These are phyloP conservation scores for Brasilioporus rufonigricans DNA, from an alignment of 768 basidiomycete species.

Conservation along the genomic window DNA sequence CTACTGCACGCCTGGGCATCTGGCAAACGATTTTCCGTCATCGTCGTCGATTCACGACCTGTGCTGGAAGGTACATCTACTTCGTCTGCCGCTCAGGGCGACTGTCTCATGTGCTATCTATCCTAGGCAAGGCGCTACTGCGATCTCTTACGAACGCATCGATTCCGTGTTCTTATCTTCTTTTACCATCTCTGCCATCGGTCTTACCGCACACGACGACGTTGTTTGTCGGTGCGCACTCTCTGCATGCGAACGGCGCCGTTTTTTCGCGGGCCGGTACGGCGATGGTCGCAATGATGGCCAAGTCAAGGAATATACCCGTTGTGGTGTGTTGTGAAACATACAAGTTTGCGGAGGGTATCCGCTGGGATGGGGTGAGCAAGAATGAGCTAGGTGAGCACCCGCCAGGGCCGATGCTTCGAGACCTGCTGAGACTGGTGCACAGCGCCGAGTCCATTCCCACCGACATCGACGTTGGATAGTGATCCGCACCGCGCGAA, in stretches of 20 bases:
- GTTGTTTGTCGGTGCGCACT: slow-evolving; percentile 90
- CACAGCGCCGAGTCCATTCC: slow-evolving; percentile 30
- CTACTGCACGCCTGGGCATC: slow-evolving; percentile 71
- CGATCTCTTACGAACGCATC: slow-evolving; percentile 60
- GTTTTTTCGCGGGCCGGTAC: slow-evolving; percentile 95
- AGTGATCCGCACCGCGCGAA: slow-evolving; percentile 36
- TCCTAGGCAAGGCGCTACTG: slow-evolving; percentile 74
- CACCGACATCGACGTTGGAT: slow-evolving; percentile 11
- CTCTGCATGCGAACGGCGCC: slow-evolving; percentile 91
- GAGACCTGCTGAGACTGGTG: slow-evolving; percentile 2
- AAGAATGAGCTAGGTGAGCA: slow-evolving; percentile 90
- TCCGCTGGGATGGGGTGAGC: slow-evolving; percentile 91
- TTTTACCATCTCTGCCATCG: slow-evolving; percentile 82
- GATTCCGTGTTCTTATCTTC: slow-evolving; percentile 87
- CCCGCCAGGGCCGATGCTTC: neutral
- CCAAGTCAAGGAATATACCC: slow-evolving; percentile 83
- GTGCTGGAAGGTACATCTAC: slow-evolving; percentile 72
- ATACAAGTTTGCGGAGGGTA: slow-evolving; percentile 94
- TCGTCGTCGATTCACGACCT: slow-evolving; percentile 93
- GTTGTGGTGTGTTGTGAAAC: slow-evolving; percentile 98
- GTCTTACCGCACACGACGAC: slow-evolving; percentile 79
- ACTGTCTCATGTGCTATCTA: neutral
- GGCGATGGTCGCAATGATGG: slow-evolving; percentile 95
- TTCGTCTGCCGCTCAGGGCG: neutral
- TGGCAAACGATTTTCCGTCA: slow-evolving; percentile 81